Base-by-base conservation (phyloP, 2,329 filamentous ascomycete genomes). In the Periconia sp. region DNA sequence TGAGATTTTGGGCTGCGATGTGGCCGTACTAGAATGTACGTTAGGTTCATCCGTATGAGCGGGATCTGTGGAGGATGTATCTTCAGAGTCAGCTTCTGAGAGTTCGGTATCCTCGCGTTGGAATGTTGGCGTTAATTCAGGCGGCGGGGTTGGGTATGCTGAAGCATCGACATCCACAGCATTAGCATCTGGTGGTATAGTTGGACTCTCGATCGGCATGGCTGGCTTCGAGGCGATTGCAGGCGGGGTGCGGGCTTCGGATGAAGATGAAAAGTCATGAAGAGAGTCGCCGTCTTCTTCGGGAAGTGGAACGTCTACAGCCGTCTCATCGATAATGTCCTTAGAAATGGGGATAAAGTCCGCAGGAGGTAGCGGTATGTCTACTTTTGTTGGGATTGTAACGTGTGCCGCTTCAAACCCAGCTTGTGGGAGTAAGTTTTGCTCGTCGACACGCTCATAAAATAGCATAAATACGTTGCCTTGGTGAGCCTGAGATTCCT, bases 401-500 rank as follows among this genome's bases (percentile, higher is more conserved):
- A 37, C 30, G 15, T 33, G 21, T 8, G 18, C 12, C 26, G 43
- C 3, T 0, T 26, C 13, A 16, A 34, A 8, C 5, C 41, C 29
- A 2, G 34, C 23, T 23, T 21, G 16, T 6, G 23, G 1, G 29
- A 28, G 22, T 5, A 39, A 16, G 4, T 87, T 74, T 33, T 82
- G 83, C 65, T 47, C 46, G 18, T 64, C 56, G 25, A 63, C 49
- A n/a, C 60, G 65, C 50, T 99, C 92, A 67, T 97, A 99, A 68
- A 97, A 97, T 1, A 97, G 79, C 92, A 99, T 97, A 65, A 97
- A 97, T 0, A 92, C 92, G 2, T 89, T 90, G 0, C 85, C 85
- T 56, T 95, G 86, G 2, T 78, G 79, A 0, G 95, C 88, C 19
- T 81, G 79, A 9, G 85, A 79, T 65, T 96, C 89, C 15, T 81